A percentile compares a stretch with the other conserved stretches of the same genome.
Conservation (phyloP, 495 filamentous ascomycete genomes). For the Pseudevernia furfuracea region DNA sequence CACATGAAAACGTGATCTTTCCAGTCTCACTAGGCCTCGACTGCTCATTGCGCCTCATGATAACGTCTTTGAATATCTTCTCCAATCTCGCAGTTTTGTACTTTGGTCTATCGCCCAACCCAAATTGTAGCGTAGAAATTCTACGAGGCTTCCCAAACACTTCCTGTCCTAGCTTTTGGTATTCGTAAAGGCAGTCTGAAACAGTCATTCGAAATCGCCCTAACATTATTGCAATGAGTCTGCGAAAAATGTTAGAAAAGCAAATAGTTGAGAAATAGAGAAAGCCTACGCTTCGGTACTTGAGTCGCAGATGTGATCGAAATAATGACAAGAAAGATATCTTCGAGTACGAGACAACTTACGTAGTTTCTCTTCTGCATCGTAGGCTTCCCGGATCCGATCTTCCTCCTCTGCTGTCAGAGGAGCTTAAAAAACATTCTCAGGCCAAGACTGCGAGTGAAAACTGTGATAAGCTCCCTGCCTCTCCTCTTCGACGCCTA, state of each 20-base stretch:
- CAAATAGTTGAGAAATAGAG: not conserved
- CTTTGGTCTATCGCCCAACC: constrained; percentile 2
- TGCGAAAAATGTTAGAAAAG: not conserved
- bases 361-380: not conserved
- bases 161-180: constrained; percentile 16
- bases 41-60: constrained; percentile 15
- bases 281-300: constrained; percentile 23
- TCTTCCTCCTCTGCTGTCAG: constrained; percentile 10
- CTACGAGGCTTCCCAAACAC: constrained; percentile 21
- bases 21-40: not conserved
- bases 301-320: constrained; percentile 21
- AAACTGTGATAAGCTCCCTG: constrained; percentile 19
- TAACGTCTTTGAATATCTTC: constrained; percentile 20
- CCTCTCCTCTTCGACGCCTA: constrained; percentile 14
- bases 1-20: constrained; percentile 10
- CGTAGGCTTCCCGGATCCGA: not conserved
- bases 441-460: constrained; percentile 15
- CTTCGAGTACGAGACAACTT: constrained; percentile 6
- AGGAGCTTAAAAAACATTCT: constrained; percentile 14
- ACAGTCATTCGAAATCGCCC: constrained; percentile 25
- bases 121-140: constrained; percentile 7
- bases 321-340: constrained; percentile 27
- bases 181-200: constrained; percentile 21
- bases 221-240: constrained; percentile 26
- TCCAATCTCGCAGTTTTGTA: constrained; percentile 14